Percentiles rank a stretch among this genome's conserved stretches.
Conservation (phyloP, 2,329 filamentous ascomycete genomes). For the Cryphonectria carpinicola region DNA sequence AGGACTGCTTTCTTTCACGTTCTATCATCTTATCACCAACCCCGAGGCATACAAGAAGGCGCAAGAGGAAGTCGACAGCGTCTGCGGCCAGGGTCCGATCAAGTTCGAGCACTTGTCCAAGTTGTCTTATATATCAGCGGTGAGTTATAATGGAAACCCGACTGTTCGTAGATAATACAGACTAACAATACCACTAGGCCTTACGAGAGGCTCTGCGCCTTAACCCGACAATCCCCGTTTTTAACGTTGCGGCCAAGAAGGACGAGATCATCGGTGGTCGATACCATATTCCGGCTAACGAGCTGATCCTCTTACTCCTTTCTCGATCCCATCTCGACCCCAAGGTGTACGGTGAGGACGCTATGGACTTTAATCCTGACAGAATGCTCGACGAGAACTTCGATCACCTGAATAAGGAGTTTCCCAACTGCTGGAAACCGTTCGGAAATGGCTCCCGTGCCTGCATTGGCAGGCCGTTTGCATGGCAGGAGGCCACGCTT, state of each 20-base stretch:
- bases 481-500: conserved; percentile 48
- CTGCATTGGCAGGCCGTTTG: conserved; percentile 49
- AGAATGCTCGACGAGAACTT: conserved; percentile 29
- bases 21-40: conserved; percentile 29
- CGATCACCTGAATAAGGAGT: conserved; percentile 19
- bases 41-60: conserved; percentile 29
- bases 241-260: background rate
- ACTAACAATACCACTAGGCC: background rate
- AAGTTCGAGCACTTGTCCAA: conserved; percentile 27
- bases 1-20: conserved; percentile 28
- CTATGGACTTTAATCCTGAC: conserved; percentile 29
- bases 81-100: conserved; percentile 27
- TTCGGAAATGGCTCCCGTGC: conserved; percentile 48
- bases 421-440: conserved; percentile 43
- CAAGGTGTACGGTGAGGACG: conserved; percentile 30
- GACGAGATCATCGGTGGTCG: background rate
- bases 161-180: background rate
- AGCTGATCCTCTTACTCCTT: conserved; percentile 26
- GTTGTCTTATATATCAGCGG: conserved; percentile 22
- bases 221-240: background rate
- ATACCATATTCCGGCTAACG: conserved; percentile 15
- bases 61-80: conserved; percentile 30
- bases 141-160: background rate
- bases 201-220: background rate
- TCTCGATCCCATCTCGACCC: conserved; percentile 28